Base-by-base conservation (phyloP, 164 flowering plant species). In the Kingdonia uniflora region DNA sequence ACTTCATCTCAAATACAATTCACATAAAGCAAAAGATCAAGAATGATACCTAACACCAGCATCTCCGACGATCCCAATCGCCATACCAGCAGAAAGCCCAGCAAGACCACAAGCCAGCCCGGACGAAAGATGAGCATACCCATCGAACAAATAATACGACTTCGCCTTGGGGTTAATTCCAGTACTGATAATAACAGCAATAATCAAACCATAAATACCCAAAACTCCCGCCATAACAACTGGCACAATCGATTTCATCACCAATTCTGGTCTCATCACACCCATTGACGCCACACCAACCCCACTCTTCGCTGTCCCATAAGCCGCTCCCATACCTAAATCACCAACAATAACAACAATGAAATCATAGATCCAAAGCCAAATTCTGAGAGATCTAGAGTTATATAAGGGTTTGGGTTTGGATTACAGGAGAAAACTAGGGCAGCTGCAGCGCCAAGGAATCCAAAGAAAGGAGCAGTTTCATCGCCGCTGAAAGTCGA, bases 281-380 rank as follows among this genome's bases (percentile, higher is more conserved):
- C 95, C 90, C 95, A 82, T 85, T 6, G 95, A 85, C 20, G 90
- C 95, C 51, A 85, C 90, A 13, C 95, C 95, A 1, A 85, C 95
- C 12, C 95, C 95, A 47, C 90, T 85, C 81, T 85, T 85, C 33
- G 87, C 95, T 6, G 90, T 84, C 16, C 95, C 95, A 46, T 85
- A 85, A 17, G 95, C 95, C n/a, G 95, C 95, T 55, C 90, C 95
- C 95, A 85, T 85, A 59, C 95, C 95, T 85, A 66, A 40, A 59
- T 40, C 23, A 46, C 26, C 40, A 22, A 0, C 29, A 11, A 45
- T 11, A 17, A 47, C 40, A 59, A 38, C 21, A 42, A 11, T 47
- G n/a, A n/a, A n/a, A n/a, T n/a, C n/a, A n/a, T n/a, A n/a, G n/a
- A n/a, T n/a, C n/a, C n/a, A n/a, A n/a, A 51, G 21, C 51, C 42